Conservation (phyloP, 352 stramenopile species). For the Globisporangium camurandrum region DNA sequence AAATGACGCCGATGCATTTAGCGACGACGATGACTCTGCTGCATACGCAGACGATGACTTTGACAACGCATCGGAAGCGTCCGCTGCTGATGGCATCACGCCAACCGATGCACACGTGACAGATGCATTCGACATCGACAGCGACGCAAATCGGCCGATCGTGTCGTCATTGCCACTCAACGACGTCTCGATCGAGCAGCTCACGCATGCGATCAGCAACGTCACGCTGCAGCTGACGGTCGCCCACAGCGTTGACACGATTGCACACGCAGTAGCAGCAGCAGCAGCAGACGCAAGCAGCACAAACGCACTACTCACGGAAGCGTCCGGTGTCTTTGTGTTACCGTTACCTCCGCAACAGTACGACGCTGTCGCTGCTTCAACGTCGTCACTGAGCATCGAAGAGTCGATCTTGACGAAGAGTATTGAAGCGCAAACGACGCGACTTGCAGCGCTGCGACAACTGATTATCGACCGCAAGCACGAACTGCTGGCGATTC, state of each 20-base stretch:
- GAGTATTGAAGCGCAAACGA: conserved; percentile 57
- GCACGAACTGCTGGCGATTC: conserved; percentile 26
- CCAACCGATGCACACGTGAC: neutral
- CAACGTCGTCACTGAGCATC: too few relatives aligned
- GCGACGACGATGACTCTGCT: conserved; percentile 10
- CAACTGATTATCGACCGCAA: conserved; percentile 33
- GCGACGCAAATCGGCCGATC: too few relatives aligned
- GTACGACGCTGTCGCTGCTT: too few relatives aligned
- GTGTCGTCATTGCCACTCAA: neutral
- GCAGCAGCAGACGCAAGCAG: too few relatives aligned
- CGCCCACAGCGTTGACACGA: neutral
- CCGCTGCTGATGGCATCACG: neutral
- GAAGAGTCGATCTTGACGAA: conserved; percentile 41
- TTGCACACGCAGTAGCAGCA: too few relatives aligned
- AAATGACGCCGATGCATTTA: neutral
- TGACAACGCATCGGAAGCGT: conserved; percentile 16
- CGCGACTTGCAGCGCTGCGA: conserved; percentile 39
- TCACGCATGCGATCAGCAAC: conserved; percentile 1
- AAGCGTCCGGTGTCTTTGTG: neutral
- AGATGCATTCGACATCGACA: neutral
- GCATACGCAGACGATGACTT: conserved; percentile 33
- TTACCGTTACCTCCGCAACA: conserved; percentile 4
- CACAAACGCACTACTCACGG: too few relatives aligned
- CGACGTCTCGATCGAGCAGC: conserved; percentile 6
- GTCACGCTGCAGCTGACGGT: neutral